phyloP scores from a whole-genome alignment of 441 rosid genomes.

The Bruguiera hainesii region DNA sequence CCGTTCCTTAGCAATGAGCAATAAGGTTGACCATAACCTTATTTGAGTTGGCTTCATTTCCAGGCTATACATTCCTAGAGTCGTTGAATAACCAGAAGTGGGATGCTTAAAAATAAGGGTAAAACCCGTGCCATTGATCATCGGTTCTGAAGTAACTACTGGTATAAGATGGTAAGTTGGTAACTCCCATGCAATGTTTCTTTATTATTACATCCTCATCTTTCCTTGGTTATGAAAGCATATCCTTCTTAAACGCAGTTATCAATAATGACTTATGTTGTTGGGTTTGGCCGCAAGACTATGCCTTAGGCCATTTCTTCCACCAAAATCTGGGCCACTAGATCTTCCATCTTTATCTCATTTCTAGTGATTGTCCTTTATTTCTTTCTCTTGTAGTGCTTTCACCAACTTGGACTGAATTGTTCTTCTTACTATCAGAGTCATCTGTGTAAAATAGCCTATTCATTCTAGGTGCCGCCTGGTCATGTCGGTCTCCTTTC shows the following conservation, averaged over 20 bases:
- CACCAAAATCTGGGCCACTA: constrained; percentile 1
- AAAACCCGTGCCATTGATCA: too few species aligned
- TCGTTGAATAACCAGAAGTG: too few species aligned
- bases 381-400: constrained; percentile 9
- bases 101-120: too few species aligned
- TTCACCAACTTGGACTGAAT: constrained; percentile 17
- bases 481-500: constrained; percentile 26
- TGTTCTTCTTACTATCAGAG: constrained; percentile 10
- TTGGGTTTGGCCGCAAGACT: constrained; percentile 11
- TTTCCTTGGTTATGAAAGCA: neutral
- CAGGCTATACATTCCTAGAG: too few species aligned
- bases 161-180: neutral
- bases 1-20: too few species aligned
- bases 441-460: constrained; percentile 9
- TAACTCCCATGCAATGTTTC: constrained; percentile 15
- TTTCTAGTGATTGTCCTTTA: constrained; percentile 10
- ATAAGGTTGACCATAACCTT: too few species aligned
- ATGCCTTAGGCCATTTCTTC: neutral
- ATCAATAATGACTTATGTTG: constrained; percentile 9
- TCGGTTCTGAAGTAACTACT: too few species aligned
- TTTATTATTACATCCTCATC: constrained; percentile 10
- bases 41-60: too few species aligned
- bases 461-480: constrained; percentile 20
- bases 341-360: constrained; percentile 6
- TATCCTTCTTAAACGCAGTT: neutral